Base-by-base conservation (phyloP, 345 rosid genomes). In the Aquilaria sinensis region DNA sequence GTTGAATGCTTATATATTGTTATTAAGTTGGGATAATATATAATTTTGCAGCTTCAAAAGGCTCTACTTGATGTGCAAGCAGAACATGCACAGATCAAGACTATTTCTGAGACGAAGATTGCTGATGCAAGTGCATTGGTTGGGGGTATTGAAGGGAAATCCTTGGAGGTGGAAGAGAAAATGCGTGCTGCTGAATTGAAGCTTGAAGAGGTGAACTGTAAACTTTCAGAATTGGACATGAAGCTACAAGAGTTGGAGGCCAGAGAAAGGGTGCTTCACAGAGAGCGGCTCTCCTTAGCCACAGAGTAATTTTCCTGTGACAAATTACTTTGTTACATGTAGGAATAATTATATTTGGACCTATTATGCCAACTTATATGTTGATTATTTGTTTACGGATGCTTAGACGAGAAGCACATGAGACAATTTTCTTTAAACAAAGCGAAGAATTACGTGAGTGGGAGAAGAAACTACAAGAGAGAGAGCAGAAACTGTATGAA, bases 341-440 rank as follows among this genome's bases (percentile, higher is more conserved):
- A 50, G 33, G 61, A 16, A 57, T 59, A 9, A 56, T 12, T 56
- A 45, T 48, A 48, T 15, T 53, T 70, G 10, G 34, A 65, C 37
- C 53, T 60, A 3, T 51, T 41, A 58, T 63, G 58, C 49, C 3
- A 53, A 53, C 51, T 34, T 60, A 12, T 41, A 66, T 59, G 45
- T 58, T 33, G 13, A 43, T 30, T 33, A 15, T 61, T 64, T 59
- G 2, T 65, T 32, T 23, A 37, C 8, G 33, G 46, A 58, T 61
- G 57, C 62, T 66, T 41, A 93, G 98, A 69, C 85, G 79, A 76
- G 98, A 93, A 73, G 94, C 93, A 60, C 86, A 84, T 12, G 75
- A 77, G 67, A 83, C 86, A 62, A 74, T 82, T 60, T 81, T 88
- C 56, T 79, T 78, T 72, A 81, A 80, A 72, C 86, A 86, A 65